phyloP scores from a whole-genome alignment of 768 basidiomycete genomes.

The Mycena latifolia region DNA sequence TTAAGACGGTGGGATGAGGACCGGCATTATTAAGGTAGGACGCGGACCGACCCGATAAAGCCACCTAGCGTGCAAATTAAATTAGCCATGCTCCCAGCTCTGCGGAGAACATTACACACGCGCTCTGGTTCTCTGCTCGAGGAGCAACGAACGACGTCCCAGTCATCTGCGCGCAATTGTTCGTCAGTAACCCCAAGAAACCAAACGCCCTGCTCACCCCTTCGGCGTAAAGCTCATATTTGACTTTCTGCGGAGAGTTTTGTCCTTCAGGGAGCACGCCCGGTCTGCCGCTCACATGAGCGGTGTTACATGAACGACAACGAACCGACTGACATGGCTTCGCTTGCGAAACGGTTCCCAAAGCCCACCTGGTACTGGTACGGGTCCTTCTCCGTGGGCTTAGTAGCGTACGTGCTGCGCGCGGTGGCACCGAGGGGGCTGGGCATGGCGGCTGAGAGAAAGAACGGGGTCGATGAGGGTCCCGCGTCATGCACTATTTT shows the following conservation, averaged over 20 bases:
- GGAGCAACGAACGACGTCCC: conserved; percentile 73
- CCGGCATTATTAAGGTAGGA: background rate
- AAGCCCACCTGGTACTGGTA: conserved; percentile 72
- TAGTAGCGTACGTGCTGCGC: conserved; percentile 50
- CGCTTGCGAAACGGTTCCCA: conserved; percentile 67
- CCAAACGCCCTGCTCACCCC: conserved; percentile 54
- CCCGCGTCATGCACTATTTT: background rate
- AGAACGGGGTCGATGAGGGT: background rate
- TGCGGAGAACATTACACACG: conserved; percentile 49
- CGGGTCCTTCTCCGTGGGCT: conserved; percentile 59
- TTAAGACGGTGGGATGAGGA: background rate
- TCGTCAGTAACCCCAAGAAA: background rate
- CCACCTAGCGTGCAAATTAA: conserved; percentile 54
- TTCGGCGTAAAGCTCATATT: conserved; percentile 74
- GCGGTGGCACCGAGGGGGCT: conserved; percentile 53
- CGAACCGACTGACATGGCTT: conserved; percentile 60
- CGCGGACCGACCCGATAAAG: conserved; percentile 59
- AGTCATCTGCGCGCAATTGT: conserved; percentile 59
- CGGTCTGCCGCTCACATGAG: conserved; percentile 50
- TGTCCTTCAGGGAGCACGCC: conserved; percentile 69
- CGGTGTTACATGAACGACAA: background rate
- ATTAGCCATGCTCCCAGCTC: too few relatives aligned
- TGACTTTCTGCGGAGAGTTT: conserved; percentile 72
- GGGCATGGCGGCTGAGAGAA: conserved; percentile 27
- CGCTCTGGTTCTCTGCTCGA: conserved; percentile 62